Base-by-base conservation (phyloP, 2,329 filamentous ascomycete species). In the Calonectria hongkongensis region DNA sequence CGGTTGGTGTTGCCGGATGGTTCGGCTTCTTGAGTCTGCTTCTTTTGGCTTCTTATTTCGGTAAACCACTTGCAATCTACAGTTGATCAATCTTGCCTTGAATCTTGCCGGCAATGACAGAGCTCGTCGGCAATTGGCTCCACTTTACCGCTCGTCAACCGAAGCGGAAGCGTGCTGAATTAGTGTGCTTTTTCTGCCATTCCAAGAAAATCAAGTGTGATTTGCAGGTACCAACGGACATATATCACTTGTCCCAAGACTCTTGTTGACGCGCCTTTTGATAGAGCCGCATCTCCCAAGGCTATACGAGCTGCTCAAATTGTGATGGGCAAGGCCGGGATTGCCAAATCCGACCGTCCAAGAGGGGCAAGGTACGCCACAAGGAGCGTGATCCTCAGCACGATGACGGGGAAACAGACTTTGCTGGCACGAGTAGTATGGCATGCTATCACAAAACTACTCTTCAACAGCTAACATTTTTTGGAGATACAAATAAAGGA, bases 121-220 rank as follows among this genome's bases (percentile, higher is more conserved):
- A 83, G 65, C 70, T 77, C 10, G 74, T 78, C 64, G 76, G 70
- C 16, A 81, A 82, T n/a, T 84, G 82, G 82, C 77, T 83, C 68
- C 80, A 80, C 66, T 84, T 83, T 67, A 78, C 74, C 30, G 79
- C 72, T 41, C 75, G 74, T 25, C 79, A 82, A 68, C 79, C 81
- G 21, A 83, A 83, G 75, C 75, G 81, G 45, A 82, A 83, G 51
- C 81, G 83, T 13, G 83, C 67, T 48, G 76, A 78, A 68, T 63
- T 60, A 2, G 76, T 78, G 18, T 78, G 83, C 70, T 70, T 81
- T 27, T 74, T 76, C 56, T 84, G 83, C 41, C 83, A 84, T 68
- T 78, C 80, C 0, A 84, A 84, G 72, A 84, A 84, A 75, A 79
- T 83, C 68, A 83, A 83, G 45, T 84, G 82, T 36, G 81, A 83